phyloP scores from a whole-genome alignment of 1,284 basidiomycete species.

The Stygiomarasmius scandens region DNA sequence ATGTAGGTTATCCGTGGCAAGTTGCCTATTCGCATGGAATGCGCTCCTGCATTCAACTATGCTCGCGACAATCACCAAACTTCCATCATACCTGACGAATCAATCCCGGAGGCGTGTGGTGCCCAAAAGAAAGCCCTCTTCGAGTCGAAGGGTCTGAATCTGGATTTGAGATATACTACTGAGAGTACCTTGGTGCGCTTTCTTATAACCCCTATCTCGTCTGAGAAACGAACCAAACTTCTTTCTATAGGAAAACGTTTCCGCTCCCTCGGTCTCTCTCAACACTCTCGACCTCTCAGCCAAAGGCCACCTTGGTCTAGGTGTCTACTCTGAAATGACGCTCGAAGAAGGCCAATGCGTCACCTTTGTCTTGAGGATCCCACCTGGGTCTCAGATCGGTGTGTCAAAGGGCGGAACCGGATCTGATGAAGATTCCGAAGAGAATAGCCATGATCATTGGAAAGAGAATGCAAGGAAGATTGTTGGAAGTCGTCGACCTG shows the following conservation, averaged over 20 bases:
- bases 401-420: neutral
- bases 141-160: slow-evolving; percentile 56
- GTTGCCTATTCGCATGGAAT: slow-evolving; percentile 79
- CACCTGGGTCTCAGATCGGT: slow-evolving; percentile 36
- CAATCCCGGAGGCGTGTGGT: slow-evolving; percentile 22
- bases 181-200: slow-evolving; percentile 50
- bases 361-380: slow-evolving; percentile 79
- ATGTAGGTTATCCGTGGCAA: slow-evolving; percentile 73
- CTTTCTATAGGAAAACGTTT: slow-evolving; percentile 41
- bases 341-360: slow-evolving; percentile 84
- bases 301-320: slow-evolving; percentile 69
- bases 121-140: slow-evolving; percentile 69
- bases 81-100: slow-evolving; percentile 54
- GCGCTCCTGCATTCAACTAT: slow-evolving; percentile 93
- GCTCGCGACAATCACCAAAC: slow-evolving; percentile 76
- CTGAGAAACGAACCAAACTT: neutral
- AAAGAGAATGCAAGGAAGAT: neutral
- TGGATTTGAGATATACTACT: slow-evolving; percentile 78
- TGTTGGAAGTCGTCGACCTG: neutral
- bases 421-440: too few species aligned
- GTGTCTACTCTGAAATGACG: slow-evolving; percentile 54
- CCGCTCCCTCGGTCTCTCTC: slow-evolving; percentile 56
- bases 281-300: slow-evolving; percentile 60
- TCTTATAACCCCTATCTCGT: too few species aligned
- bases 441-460: too few species aligned